Base-by-base conservation (phyloP, 2,329 filamentous ascomycete species). In the Paraphoma chrysanthemicola region DNA sequence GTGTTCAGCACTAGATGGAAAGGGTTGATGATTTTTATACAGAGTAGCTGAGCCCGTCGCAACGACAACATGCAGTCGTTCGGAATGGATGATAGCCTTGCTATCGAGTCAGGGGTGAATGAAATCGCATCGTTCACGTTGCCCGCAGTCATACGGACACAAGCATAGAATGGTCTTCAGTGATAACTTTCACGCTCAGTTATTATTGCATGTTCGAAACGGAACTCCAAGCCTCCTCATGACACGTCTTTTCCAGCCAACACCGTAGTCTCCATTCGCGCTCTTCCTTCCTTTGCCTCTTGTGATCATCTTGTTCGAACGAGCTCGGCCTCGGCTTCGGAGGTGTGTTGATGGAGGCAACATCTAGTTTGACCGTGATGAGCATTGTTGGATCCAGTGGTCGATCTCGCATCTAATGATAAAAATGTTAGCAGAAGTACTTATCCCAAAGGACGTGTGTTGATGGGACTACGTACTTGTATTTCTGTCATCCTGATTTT, bases 201-300 rank as follows among this genome's bases (percentile, higher is more conserved):
- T 23, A 3, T 23, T 5, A 23, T 23, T 23, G 5, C 23, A 23
- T 23, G 23, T 2, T 23, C 23, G 23, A 23, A 5, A 70, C 38
- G 1, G 53, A 59, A 45, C 61, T 66, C 65, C 63, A 70, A 10
- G 60, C 51, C 14, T 53, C 65, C 16, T 63, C 50, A 12, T 43
- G 52, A 9, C 31, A 51, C 3, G 33, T 30, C 39, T 66, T 59
- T 8, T 51, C 54, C 11, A 68, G 56, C 66, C 67, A 68, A 0
- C 31, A 7, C 1, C 18, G 38, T n/a, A 67, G n/a, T 3, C 52
- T 57, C 1, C 11, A 17, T 23, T 18, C 39, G 9, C 17, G 17
- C 4, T 50, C 28, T 18, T 50, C 44, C 14, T 16, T 11, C 43
- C 28, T 23, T 11, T 14, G 5, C 52, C 16, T 4, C 31, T 4